A percentile compares a stretch with the other conserved stretches of the same genome.
Conservation (phyloP, 2,329 filamentous ascomycete genomes). For the Biscogniauxia marginata region DNA sequence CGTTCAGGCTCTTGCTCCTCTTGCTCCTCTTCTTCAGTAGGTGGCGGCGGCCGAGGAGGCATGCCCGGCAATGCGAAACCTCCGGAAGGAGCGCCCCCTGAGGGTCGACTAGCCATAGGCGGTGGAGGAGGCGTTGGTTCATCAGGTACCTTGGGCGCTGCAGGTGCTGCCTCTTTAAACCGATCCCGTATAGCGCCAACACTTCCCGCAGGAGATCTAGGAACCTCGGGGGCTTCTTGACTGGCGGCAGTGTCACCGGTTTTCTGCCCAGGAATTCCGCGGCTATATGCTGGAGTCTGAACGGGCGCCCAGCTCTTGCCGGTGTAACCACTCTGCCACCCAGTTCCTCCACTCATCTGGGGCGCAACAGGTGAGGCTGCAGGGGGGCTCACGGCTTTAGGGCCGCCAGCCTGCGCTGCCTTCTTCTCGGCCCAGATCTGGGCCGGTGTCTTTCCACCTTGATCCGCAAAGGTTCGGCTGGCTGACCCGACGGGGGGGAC, state of each 20-base stretch:
- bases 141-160: conserved; percentile 38
- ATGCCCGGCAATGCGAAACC: conserved; percentile 79
- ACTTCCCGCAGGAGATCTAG: conserved; percentile 59
- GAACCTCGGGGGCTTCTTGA: conserved; percentile 51
- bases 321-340: conserved; percentile 89
- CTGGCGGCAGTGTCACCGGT: conserved; percentile 54
- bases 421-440: conserved; percentile 99
- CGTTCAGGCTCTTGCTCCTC: conserved; percentile 50
- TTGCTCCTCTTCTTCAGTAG: conserved; percentile 55
- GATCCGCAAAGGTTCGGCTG: conserved; percentile 89
- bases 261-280: conserved; percentile 59
- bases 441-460: conserved; percentile 93
- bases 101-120: conserved; percentile 60
- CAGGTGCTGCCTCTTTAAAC: conserved; percentile 75
- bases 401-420: conserved; percentile 68
- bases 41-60: conserved; percentile 57
- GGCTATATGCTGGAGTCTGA: conserved; percentile 69
- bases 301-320: conserved; percentile 91
- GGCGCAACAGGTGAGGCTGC: conserved; percentile 55
- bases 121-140: conserved; percentile 58
- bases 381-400: conserved; percentile 43
- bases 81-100: conserved; percentile 53
- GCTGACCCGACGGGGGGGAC: conserved; percentile 69
- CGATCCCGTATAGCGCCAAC: conserved; percentile 76
- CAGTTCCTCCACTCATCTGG: conserved; percentile 61